These are phyloP conservation scores for Diplocarpon rosae DNA, from an alignment of 2,329 filamentous ascomycete species.

Conservation along the genomic window DNA sequence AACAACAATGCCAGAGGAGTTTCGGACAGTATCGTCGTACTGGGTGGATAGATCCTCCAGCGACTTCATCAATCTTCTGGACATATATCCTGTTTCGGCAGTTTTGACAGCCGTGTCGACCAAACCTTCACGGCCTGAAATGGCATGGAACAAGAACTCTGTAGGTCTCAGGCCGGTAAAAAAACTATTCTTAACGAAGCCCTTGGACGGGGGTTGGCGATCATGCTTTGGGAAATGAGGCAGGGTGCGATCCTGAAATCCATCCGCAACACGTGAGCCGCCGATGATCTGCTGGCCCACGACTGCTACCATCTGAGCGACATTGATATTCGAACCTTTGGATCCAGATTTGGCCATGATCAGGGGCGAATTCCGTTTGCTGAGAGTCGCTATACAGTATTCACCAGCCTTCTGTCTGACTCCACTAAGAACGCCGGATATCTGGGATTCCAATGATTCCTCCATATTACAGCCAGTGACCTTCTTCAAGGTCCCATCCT, in stretches of 20 bases:
- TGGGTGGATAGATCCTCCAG: constrained; percentile 87
- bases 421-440: constrained; percentile 84
- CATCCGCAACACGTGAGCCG: constrained; percentile 82
- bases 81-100: constrained; percentile 98
- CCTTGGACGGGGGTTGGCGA: constrained; percentile 85
- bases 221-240: constrained; percentile 94
- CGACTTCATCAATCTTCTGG: constrained; percentile 93
- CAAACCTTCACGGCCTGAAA: constrained; percentile 94
- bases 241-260: constrained; percentile 89
- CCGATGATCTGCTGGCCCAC: constrained; percentile 98
- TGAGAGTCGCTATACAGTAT: constrained; percentile 81
- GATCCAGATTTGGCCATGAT: constrained; percentile 97
- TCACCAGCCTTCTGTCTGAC: constrained; percentile 87
- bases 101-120: constrained; percentile 99
- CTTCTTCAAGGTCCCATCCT: constrained; percentile 70
- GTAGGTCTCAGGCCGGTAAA: constrained; percentile 83
- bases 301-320: constrained; percentile 95
- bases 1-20: constrained; percentile 77
- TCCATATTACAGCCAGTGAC: constrained; percentile 84
- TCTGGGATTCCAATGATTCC: constrained; percentile 78
- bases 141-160: constrained; percentile 96
- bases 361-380: constrained; percentile 81
- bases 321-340: constrained; percentile 95
- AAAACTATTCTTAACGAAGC: constrained; percentile 95
- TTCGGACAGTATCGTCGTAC: constrained; percentile 91